These are phyloP conservation scores for Catenaria anguillulae DNA, from an alignment of 371 early-diverging fungal species.

Conservation along the genomic window DNA sequence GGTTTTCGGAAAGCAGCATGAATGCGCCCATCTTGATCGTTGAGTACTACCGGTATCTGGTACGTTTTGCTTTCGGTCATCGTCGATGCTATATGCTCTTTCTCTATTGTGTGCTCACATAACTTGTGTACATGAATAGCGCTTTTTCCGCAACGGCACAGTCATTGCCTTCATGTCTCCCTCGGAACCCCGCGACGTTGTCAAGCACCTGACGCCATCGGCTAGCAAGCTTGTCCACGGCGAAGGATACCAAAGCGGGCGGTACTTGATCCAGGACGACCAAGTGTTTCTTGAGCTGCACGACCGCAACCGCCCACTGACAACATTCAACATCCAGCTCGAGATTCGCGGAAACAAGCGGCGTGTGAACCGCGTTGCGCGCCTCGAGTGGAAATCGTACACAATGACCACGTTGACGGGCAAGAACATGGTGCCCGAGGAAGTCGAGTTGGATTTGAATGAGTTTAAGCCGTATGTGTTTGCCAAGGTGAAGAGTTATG, in stretches of 20 bases:
- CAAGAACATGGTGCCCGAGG: not conserved
- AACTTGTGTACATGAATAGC: too few species aligned
- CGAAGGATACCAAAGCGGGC: not conserved
- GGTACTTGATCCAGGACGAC: not conserved
- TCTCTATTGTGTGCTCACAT: not conserved
- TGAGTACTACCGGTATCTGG: conserved; percentile 6
- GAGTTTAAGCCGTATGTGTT: conserved; percentile 1
- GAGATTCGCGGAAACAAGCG: not conserved
- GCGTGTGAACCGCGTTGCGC: not conserved
- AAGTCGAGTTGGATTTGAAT: not conserved
- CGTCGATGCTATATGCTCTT: not conserved
- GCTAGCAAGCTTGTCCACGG: not conserved
- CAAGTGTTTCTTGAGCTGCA: not conserved
- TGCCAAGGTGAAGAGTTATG: conserved; percentile 2
- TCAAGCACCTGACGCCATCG: not conserved
- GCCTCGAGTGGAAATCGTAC: not conserved
- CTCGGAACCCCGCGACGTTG: not conserved
- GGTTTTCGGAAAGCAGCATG: not conserved
- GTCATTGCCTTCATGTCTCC: not conserved
- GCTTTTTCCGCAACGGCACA: not conserved
- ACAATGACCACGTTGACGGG: not conserved
- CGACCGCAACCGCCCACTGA: not conserved
- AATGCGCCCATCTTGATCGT: not conserved
- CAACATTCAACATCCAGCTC: not conserved
- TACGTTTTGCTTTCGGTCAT: not conserved